These are phyloP conservation scores for Mycena alexandri DNA, from an alignment of 768 basidiomycete genomes.

Conservation along the genomic window DNA sequence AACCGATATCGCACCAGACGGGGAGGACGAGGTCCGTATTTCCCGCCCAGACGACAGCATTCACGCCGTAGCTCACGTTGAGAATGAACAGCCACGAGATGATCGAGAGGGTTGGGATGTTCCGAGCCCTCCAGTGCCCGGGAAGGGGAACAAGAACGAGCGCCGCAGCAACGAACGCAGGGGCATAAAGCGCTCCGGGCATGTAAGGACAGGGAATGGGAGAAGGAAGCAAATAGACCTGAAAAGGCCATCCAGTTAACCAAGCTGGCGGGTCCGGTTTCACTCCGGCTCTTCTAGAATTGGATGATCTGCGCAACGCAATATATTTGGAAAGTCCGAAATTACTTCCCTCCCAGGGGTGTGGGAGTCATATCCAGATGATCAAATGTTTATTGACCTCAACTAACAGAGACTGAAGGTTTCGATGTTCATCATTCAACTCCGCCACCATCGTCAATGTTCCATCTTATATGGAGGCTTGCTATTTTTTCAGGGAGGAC, in stretches of 20 bases:
- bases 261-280: not conserved
- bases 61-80: constrained; percentile 66
- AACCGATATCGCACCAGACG: constrained; percentile 86
- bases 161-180: constrained; percentile 36
- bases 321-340: not conserved
- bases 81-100: constrained; percentile 63
- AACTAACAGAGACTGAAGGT: no score
- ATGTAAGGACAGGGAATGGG: constrained; percentile 15
- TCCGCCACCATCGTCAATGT: no score
- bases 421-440: no score
- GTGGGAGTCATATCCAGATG: not conserved
- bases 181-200: constrained; percentile 3
- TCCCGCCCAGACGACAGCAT: constrained; percentile 73
- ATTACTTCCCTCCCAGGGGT: not conserved
- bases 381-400: no score
- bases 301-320: not conserved
- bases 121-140: constrained; percentile 56
- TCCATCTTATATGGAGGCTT: no score
- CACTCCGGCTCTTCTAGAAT: constrained; percentile 4
- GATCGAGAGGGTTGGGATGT: constrained; percentile 62
- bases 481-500: no score
- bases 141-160: constrained; percentile 55
- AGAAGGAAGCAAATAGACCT: not conserved
- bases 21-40: constrained; percentile 59
- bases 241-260: not conserved